phyloP scores from a whole-genome alignment of 2,329 filamentous ascomycete genomes.

The Phaeosphaeriaceae sp. region DNA sequence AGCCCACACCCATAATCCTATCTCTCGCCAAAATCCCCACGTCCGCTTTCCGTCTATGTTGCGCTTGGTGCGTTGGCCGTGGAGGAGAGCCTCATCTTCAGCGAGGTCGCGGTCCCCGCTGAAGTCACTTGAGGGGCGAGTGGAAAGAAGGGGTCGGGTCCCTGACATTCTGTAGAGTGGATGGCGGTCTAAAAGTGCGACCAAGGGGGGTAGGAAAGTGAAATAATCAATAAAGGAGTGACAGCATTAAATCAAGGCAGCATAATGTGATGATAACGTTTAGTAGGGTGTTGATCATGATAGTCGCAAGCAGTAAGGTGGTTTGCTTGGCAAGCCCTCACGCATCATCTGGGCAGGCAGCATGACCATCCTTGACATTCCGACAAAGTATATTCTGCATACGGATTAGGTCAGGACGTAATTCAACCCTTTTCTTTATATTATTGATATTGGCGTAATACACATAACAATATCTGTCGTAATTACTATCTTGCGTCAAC shows the following conservation, averaged over 20 bases:
- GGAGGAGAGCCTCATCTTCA: conserved; percentile 68
- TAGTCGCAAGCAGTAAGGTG: conserved; percentile 11
- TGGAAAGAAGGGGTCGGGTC: conserved; percentile 61
- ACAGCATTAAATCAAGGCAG: conserved; percentile 7
- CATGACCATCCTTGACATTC: conserved; percentile 8
- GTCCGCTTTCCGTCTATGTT: conserved; percentile 40
- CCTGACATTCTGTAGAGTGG: conserved; percentile 42
- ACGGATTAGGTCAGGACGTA: too few species aligned
- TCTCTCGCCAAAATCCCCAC: conserved; percentile 72
- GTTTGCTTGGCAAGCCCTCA: conserved; percentile 13
- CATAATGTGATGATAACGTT: conserved; percentile 12
- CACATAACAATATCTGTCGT: background rate
- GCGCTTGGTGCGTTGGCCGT: conserved; percentile 56
- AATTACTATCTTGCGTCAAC: too few species aligned
- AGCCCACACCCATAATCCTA: conserved; percentile 82
- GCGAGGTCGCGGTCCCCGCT: conserved; percentile 63
- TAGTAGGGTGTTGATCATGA: conserved; percentile 20
- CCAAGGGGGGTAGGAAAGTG: too few species aligned
- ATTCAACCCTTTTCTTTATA: background rate
- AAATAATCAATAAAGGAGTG: too few species aligned
- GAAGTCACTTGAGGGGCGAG: conserved; percentile 62
- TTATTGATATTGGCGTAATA: too few species aligned
- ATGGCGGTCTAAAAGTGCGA: conserved; percentile 11
- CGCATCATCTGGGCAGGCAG: conserved; percentile 18
- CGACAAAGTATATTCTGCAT: too few species aligned